These are phyloP conservation scores for Malus domestica DNA, from an alignment of 306 rosid genomes.

Conservation along the genomic window DNA sequence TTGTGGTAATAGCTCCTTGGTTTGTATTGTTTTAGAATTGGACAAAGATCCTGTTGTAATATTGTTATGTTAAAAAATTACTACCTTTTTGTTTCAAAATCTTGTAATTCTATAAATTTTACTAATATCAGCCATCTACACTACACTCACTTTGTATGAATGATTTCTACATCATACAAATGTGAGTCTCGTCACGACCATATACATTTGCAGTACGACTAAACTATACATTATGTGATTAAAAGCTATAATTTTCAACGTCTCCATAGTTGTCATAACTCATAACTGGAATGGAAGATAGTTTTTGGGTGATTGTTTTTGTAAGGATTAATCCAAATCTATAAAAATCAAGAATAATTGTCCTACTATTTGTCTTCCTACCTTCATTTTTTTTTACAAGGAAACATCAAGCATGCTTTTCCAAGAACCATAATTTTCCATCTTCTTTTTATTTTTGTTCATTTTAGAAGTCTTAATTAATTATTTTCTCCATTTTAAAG, in stretches of 20 bases:
- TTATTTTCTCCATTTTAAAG: too few species aligned
- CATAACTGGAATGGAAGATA: too few species aligned
- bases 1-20: background rate
- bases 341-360: background rate
- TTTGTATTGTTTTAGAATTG: background rate
- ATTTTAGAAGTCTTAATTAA: background rate
- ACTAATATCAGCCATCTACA: background rate
- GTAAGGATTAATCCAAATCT: too few species aligned
- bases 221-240: too few species aligned
- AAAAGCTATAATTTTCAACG: too few species aligned
- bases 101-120: background rate
- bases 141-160: too few species aligned
- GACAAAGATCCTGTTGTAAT: too few species aligned
- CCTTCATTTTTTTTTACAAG: background rate
- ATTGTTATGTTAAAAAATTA: too few species aligned
- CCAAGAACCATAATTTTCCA: constrained; percentile 1
- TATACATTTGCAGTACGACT: background rate
- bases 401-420: constrained; percentile 11
- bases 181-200: background rate
- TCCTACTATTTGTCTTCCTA: background rate
- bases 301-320: too few species aligned
- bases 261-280: too few species aligned
- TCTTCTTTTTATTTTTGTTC: background rate
- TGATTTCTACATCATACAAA: too few species aligned
- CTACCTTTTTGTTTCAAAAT: background rate